phyloP scores from a whole-genome alignment of 768 basidiomycete species.

The Sporobolomyces pararoseus region DNA sequence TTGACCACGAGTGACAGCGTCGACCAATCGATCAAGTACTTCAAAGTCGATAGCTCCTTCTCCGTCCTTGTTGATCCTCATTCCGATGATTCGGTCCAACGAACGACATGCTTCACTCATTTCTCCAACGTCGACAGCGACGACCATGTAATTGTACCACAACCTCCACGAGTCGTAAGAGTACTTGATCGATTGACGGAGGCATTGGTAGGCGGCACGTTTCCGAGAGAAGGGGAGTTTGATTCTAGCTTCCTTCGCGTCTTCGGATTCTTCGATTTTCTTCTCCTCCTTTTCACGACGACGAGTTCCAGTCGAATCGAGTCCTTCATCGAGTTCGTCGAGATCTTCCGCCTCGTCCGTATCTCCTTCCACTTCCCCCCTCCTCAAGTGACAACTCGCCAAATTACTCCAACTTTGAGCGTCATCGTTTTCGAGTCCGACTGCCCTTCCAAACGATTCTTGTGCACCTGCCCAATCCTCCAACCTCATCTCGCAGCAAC shows the following conservation, averaged over 20 bases:
- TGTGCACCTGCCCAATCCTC: slow-evolving; percentile 81
- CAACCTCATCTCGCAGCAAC: slow-evolving; percentile 75
- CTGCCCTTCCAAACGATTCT: slow-evolving; percentile 78
- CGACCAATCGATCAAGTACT: slow-evolving; percentile 81
- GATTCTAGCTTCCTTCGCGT: slow-evolving; percentile 25
- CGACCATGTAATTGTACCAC: slow-evolving; percentile 97
- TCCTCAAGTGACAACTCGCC: slow-evolving; percentile 85
- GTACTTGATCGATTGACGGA: slow-evolving; percentile 79
- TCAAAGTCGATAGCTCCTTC: slow-evolving; percentile 72
- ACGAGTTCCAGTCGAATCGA: slow-evolving; percentile 27
- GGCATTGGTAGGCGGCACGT: slow-evolving; percentile 82
- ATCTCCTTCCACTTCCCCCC: slow-evolving; percentile 56
- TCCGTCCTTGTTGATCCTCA: slow-evolving; percentile 57
- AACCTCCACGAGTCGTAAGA: slow-evolving; percentile 92
- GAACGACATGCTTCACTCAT: slow-evolving; percentile 82
- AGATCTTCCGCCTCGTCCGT: slow-evolving; percentile 48
- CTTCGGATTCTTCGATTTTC: slow-evolving; percentile 18
- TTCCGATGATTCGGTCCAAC: slow-evolving; percentile 72
- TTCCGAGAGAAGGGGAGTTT: slow-evolving; percentile 58
- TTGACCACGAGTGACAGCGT: slow-evolving; percentile 67
- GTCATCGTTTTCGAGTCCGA: slow-evolving; percentile 89
- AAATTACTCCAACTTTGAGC: slow-evolving; percentile 98
- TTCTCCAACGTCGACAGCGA: slow-evolving; percentile 88
- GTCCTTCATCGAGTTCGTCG: slow-evolving; percentile 26
- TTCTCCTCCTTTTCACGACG: not conserved